Evolutionary conservation across 2,329 filamentous ascomycete genomes (phyloP), one percentile per base, ranked within the genome.

Genomic region (Dactylellina parvicollis): DNA sequence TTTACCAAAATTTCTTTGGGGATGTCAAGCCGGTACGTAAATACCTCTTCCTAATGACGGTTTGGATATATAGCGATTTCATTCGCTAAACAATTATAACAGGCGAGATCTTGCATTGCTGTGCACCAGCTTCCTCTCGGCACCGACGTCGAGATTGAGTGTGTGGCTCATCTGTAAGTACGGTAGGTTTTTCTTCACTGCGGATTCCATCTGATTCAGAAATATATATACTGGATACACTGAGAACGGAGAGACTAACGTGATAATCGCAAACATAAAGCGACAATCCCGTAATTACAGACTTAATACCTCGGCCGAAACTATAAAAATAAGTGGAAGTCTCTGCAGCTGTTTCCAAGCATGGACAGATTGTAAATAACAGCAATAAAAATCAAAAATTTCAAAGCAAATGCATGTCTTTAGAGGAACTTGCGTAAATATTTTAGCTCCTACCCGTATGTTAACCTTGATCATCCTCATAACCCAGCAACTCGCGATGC

Each of bases 91-190:
- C 12, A 18, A 12, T 5, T 46, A 9, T 24, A 30, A 9, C 28
- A 73, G 69, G 69, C 91, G n/a, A 86, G 92, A 77, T 92, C 89
- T 83, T 96, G 92, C 80, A 92, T 96, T 60, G 92, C 92, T 3
- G 93, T 96, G 76, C 93, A 95, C 85, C 88, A 91, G 78, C 86
- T 96, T 76, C 92, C 92, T 74, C 92, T 93, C 85, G 88, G 89
- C 65, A 92, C 92, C 42, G 89, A 92, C 72, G 88, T 96, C 22
- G 92, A 96, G 85, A 95, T 96, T 80, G 92, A 96, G 85, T 91
- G 88, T 80, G 90, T 95, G 83, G 92, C 92, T 65, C 84, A 90
- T 62, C 85, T 88, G 75, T 88, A 81, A 80, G 66, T 73, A 36
- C 34, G 69, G 69, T 73, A 73, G 69, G 69, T 73, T 66, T 73